These are phyloP conservation scores for Solanum infundibuliforme DNA, from an alignment of 257 asterid genomes.

Conservation along the genomic window DNA sequence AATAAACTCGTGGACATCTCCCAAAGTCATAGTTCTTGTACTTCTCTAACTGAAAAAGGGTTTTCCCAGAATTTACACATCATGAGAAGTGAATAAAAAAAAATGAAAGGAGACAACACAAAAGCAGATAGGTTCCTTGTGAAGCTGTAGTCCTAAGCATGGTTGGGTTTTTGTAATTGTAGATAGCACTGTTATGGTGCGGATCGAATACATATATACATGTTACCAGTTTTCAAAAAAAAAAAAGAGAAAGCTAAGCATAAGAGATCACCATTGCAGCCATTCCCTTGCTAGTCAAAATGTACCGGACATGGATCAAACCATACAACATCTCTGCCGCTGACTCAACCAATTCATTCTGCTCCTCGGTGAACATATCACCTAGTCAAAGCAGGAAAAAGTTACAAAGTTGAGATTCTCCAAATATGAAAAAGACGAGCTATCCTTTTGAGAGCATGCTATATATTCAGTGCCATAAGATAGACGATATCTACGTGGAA, in stretches of 20 bases:
- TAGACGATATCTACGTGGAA: background rate
- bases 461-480: background rate
- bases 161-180: background rate
- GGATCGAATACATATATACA: background rate
- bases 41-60: conserved; percentile 67
- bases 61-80: background rate
- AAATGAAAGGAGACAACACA: background rate
- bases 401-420: conserved; percentile 7
- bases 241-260: background rate
- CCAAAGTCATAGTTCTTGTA: conserved; percentile 91
- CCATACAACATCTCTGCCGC: conserved; percentile 98
- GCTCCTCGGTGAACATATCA: conserved; percentile 89
- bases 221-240: background rate
- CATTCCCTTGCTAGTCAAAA: conserved; percentile 94
- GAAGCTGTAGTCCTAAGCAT: background rate
- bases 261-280: conserved; percentile 74
- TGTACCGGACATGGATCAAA: conserved; percentile 82
- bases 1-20: conserved; percentile 93
- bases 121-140: background rate
- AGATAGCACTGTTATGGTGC: background rate
- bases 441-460: background rate
- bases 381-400: conserved; percentile 30
- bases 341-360: conserved; percentile 91
- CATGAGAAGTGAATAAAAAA: background rate
- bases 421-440: background rate